Evolutionary conservation across 176 grass and related monocot species (phyloP), one percentile per base, ranked within the genome.

Genomic region (Guadua angustifolia): DNA sequence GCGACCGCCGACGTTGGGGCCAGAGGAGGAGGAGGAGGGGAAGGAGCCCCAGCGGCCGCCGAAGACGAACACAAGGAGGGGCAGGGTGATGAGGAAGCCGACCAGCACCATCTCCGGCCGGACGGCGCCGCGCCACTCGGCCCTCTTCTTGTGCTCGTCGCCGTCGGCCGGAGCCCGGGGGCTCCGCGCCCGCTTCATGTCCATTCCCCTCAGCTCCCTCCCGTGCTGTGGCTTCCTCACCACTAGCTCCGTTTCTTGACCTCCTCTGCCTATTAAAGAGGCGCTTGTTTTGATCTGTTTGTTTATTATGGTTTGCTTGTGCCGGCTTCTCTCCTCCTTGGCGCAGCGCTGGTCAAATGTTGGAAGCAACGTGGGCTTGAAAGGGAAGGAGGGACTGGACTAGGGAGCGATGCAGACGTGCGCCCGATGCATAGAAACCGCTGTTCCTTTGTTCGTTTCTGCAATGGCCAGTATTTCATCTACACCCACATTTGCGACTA

Each of bases 151-250:
- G 69, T 92, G 85, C 10, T 90, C 88, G 5, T 88, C 77, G 26
- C 57, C 55, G 39, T 42, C 77, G 57, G 19, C 58, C 57, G 45
- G 80, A 63, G 87, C 81, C 85, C 90, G 90, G 21, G 90, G 90
- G 84, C 93, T 92, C 88, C 80, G 91, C 66, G 63, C 71, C 85
- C 88, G 67, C 88, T 90, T 94, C 87, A 92, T n/a, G 85, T 94
- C 84, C 87, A 94, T 92, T 83, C 4, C 53, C 17, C 18, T 12
- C 56, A 59, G 56, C n/a, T 59, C 58, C 68, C 6, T 10, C 25
- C 42, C 38, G 59, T 25, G 43, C 12, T 16, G 43, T 29, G 3
- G 69, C 36, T 35, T 15, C 55, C 19, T 52, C 36, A 0, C 44
- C 5, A 7, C 74, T 21, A 22, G 36, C 36, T 71, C 72, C 11